phyloP scores from a whole-genome alignment of 495 filamentous ascomycete species.

The Talaromyces wortmannii region DNA sequence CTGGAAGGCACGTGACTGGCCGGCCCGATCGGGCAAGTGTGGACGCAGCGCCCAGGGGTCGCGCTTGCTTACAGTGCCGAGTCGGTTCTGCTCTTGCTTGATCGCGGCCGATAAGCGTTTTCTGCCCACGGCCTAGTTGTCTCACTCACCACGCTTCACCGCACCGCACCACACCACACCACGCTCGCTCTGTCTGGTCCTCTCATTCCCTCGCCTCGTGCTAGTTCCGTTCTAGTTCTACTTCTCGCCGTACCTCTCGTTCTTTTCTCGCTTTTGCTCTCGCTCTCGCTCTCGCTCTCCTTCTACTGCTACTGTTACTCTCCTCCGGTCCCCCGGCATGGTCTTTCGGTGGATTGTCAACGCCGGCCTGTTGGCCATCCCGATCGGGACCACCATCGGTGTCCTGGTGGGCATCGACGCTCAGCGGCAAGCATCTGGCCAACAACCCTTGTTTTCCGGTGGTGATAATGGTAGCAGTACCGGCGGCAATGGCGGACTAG shows the following conservation, averaged over 20 bases:
- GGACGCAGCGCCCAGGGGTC: no score
- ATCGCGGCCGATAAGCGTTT: no score
- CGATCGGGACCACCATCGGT: constrained; percentile 29
- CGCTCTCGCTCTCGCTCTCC: not conserved
- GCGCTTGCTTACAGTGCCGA: no score
- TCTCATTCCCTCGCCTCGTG: no score
- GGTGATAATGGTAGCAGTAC: constrained; percentile 1
- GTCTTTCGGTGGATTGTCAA: constrained; percentile 27
- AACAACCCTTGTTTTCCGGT: constrained; percentile 17
- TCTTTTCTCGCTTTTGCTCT: not conserved
- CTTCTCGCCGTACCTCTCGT: not conserved
- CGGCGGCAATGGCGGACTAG: constrained; percentile 8
- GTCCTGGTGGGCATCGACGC: constrained; percentile 30
- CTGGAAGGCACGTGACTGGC: no score
- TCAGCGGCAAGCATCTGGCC: constrained; percentile 21
- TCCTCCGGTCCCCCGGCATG: not conserved
- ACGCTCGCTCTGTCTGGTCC: no score
- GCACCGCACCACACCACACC: no score
- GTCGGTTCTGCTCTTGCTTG: no score
- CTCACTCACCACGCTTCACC: no score
- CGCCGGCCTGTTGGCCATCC: constrained; percentile 26
- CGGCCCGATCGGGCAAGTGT: no score
- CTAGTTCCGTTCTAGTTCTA: no score
- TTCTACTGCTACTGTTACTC: not conserved
- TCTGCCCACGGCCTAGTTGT: no score